Percentiles rank a stretch among this genome's conserved stretches.
phyloP scores from a whole-genome alignment of 1,284 basidiomycete species.

The Heterobasidion parviporum region DNA sequence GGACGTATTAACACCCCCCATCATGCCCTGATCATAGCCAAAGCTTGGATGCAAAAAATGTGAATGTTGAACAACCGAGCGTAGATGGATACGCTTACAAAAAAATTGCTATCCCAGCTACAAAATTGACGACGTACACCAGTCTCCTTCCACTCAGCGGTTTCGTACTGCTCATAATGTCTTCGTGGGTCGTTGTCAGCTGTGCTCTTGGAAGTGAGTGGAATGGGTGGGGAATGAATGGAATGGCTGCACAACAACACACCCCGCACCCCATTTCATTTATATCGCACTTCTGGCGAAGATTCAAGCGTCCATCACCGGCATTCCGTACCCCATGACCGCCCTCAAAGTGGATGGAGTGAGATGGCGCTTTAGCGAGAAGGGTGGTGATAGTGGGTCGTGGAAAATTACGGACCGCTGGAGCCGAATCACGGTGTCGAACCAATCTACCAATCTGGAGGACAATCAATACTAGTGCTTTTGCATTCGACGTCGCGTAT shows the following conservation, averaged over 20 bases:
- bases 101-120: constrained; percentile 39
- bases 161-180: not conserved
- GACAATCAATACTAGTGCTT: too few species aligned
- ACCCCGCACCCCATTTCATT: not conserved
- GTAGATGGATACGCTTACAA: constrained; percentile 24
- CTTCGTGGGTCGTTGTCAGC: not conserved
- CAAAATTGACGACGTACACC: constrained; percentile 22
- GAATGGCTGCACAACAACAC: not conserved
- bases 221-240: not conserved
- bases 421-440: not conserved
- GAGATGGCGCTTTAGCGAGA: too few species aligned
- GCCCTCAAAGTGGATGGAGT: not conserved
- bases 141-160: not conserved
- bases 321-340: not conserved
- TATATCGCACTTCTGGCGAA: not conserved
- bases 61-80: not conserved
- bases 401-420: not conserved
- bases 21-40: constrained; percentile 51
- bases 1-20: constrained; percentile 46
- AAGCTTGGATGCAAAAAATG: constrained; percentile 22
- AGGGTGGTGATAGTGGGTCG: too few species aligned
- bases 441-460: too few species aligned
- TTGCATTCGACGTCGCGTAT: too few species aligned
- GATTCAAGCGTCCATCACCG: not conserved
- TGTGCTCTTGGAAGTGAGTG: not conserved